Conservation (phyloP, 768 basidiomycete genomes). For the Termitomyces sp. region DNA sequence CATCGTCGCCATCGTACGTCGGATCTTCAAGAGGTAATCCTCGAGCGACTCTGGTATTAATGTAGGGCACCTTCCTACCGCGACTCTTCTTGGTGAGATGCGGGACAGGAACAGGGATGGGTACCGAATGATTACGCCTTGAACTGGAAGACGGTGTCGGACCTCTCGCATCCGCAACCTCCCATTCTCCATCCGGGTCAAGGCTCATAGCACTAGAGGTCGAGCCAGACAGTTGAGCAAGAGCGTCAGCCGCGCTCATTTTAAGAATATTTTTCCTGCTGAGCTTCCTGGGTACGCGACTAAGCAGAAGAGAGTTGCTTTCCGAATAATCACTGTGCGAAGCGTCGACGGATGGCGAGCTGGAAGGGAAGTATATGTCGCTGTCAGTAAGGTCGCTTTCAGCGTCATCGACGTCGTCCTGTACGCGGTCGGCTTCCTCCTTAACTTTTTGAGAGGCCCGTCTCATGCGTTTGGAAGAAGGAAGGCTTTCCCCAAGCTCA, state of each 20-base stretch:
- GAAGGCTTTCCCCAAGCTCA: constrained; percentile 1
- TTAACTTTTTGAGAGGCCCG: background rate
- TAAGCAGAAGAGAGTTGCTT: background rate
- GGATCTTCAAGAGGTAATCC: constrained; percentile 2
- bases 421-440: background rate
- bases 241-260: constrained; percentile 18
- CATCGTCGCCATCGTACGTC: constrained; percentile 9
- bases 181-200: constrained; percentile 6
- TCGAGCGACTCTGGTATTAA: constrained; percentile 23
- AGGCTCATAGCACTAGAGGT: constrained; percentile 1
- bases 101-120: constrained; percentile 55
- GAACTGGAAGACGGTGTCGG: constrained; percentile 3
- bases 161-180: background rate
- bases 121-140: constrained; percentile 13
- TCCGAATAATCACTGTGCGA: constrained; percentile 16
- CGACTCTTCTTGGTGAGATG: constrained; percentile 67
- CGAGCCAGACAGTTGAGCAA: constrained; percentile 13
- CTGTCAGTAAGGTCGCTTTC: constrained; percentile 13
- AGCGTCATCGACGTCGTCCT: constrained; percentile 7
- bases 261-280: constrained; percentile 5
- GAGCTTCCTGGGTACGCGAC: constrained; percentile 3
- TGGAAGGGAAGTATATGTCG: constrained; percentile 17
- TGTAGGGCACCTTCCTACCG: constrained; percentile 60
- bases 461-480: constrained; percentile 8
- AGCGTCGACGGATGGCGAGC: constrained; percentile 13